These are phyloP conservation scores for Aspergillus tanneri DNA, from an alignment of 2,329 filamentous ascomycete genomes.

Conservation along the genomic window DNA sequence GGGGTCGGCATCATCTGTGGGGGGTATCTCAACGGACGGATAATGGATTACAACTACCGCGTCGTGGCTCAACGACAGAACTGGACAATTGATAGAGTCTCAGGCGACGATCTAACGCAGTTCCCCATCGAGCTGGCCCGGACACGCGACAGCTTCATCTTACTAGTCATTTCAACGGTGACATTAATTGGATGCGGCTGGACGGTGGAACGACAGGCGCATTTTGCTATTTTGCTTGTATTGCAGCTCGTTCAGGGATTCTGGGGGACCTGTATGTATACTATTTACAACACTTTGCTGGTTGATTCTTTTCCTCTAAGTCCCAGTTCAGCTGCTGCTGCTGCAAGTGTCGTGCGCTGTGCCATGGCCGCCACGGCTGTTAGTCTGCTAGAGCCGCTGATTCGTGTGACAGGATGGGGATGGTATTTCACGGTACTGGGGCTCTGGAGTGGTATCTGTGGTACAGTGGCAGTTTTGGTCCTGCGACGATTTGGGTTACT, in stretches of 20 bases:
- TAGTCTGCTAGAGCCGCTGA: not conserved
- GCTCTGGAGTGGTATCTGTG: not conserved
- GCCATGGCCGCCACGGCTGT: not conserved
- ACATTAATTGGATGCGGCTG: too few species aligned
- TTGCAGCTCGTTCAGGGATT: not conserved
- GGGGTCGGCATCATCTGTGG: not conserved
- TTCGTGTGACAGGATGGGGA: not conserved
- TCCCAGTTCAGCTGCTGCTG: not conserved
- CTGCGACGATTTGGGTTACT: not conserved
- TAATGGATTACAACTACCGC: not conserved
- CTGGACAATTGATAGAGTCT: not conserved
- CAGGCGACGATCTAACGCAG: not conserved
- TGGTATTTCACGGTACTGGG: not conserved
- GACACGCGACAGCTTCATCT: too few species aligned
- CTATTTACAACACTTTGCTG: not conserved
- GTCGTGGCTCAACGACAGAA: not conserved
- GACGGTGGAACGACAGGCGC: too few species aligned
- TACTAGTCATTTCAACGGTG: too few species aligned
- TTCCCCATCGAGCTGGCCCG: not conserved
- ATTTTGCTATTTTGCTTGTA: too few species aligned
- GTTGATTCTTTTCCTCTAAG: not conserved
- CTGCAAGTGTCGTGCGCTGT: not conserved
- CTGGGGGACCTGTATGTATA: not conserved
- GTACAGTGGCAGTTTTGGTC: not conserved
- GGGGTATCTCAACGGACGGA: not conserved